Percentiles rank a stretch among this genome's conserved stretches.
Evolutionary conservation across 1,284 basidiomycete genomes (phyloP).

Genomic region (Papiliotrema laurentii): DNA sequence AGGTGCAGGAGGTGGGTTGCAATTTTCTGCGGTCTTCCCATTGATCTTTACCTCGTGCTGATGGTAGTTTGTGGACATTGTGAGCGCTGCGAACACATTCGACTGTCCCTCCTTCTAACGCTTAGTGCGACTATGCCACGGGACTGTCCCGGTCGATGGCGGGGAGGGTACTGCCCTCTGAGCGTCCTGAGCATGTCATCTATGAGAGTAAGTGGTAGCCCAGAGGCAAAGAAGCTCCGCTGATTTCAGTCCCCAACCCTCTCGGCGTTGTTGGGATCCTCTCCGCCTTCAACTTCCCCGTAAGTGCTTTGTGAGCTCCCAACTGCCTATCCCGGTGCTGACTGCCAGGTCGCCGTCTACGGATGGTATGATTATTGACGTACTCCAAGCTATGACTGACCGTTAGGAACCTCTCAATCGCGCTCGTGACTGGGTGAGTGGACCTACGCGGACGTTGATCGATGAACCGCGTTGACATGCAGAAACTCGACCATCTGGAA

Average conservation of each 20-base stretch:
- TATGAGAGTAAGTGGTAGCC: constrained; percentile 57
- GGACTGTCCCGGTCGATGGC: constrained; percentile 90
- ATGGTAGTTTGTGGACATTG: constrained; percentile 78
- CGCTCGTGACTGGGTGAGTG: constrained; percentile 67
- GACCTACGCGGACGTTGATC: too few species aligned
- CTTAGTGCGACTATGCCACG: constrained; percentile 61
- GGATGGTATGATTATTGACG: constrained; percentile 12
- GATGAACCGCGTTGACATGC: constrained; percentile 4
- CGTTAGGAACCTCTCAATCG: constrained; percentile 82
- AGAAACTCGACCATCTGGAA: constrained; percentile 90
- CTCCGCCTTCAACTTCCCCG: constrained; percentile 89
- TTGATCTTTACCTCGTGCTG: too few species aligned
- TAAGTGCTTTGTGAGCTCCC: constrained; percentile 54
- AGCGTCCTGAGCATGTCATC: constrained; percentile 83
- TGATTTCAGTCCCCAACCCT: constrained; percentile 71
- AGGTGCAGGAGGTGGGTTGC: constrained; percentile 59
- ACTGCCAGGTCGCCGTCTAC: constrained; percentile 51
- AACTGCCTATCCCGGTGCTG: neutral
- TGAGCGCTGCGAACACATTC: constrained; percentile 39
- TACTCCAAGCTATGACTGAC: neutral
- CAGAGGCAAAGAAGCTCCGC: neutral
- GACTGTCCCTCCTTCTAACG: neutral
- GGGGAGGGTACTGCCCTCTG: constrained; percentile 75
- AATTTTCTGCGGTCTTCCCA: neutral
- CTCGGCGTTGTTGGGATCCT: constrained; percentile 87